Evolutionary conservation across 2,329 filamentous ascomycete species (phyloP), one percentile per base, ranked within the genome.

Genomic region (Fusarium sulawesiense): DNA sequence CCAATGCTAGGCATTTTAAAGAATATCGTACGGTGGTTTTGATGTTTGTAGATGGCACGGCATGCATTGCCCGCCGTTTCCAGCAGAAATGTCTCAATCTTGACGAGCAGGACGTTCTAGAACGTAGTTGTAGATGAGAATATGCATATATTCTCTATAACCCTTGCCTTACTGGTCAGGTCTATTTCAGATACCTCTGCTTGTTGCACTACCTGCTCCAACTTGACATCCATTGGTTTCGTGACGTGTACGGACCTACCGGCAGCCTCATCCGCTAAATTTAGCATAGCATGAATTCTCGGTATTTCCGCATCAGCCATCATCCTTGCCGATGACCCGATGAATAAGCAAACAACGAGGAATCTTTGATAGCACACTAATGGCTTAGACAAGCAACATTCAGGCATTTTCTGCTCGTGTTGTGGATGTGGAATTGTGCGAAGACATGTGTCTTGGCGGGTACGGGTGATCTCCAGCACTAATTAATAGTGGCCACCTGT

Each of bases 241-340:
- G 21, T 59, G 49, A 40, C 40, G 56, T 44, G 25, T 41, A 51
- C 51, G 32, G 30, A 25, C 12, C 8, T 46, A n/a, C 56, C 40
- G 40, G 41, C 20, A 40, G 57, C 41, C 57, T 30, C 51, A 42
- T 18, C 10, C 20, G 13, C 57, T 56, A 60, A 60, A 56, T 56
- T 60, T 60, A 60, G 57, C 27, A 34, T 23, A 37, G 30, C 23
- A 34, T 30, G 4, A 25, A 40, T 25, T 18, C 21, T 21, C 5
- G 41, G 32, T 37, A 20, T 32, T 14, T 40, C 21, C 27, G 23
- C 7, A 13, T 18, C 32, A 23, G 7, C 13, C 32, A 14, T 29
- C n/a, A 23, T 37, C n/a, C 29, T 40, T 34, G 50, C 32, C 25
- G 20, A 60, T 32, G n/a, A 21, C 18, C 32, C 50, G 42, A 45